Base-by-base conservation (phyloP, 805 yeast species). In the Saccharomycodes ludwigii region DNA sequence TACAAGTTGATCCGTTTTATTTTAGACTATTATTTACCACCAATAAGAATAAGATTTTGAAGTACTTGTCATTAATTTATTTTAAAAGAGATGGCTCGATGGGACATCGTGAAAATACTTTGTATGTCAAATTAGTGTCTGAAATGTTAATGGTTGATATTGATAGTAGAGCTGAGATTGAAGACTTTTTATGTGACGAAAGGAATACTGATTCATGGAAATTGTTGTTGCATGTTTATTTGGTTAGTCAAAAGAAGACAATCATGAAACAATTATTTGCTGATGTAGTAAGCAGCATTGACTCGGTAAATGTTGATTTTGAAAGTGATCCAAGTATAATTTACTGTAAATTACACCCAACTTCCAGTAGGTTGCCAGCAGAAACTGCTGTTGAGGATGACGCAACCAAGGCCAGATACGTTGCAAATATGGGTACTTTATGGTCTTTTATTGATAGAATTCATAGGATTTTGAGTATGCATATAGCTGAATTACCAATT, bases 1-100 rank as follows among this genome's bases (percentile, higher is more conserved):
- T 91, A 27, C 97, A 91, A 50, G 80, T 94, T 0, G 83, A 82
- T 44, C 81, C 94, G 0, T 50, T 54, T 1, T 88, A 88, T 46
- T 65, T 86, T 47, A 63, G 74, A 2, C 56, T 72, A 10, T 52
- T 83, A 21, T 68, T 73, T 34, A 51, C 59, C 11, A 43, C 52
- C 7, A 54, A 58, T 24, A 48, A 47, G n/a, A 40, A 34, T 3
- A 50, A 50, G 40, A 46, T 44, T 15, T 43, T 42, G 25, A 43
- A 42, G 12, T 50, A 49, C 33, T 44, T 39, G 12, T 59, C 44
- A 34, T 43, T 46, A 8, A 42, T 44, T 1, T 56, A 47, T 34
- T 42, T 45, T 9, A 50, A 57, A 6, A 38, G 46, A 5, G 52
- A 54, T 29, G 47, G 51, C 22, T 33, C 37, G 21, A 54, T 55